Base-by-base conservation (phyloP, 441 rosid genomes). In the Croton laevigatus region DNA sequence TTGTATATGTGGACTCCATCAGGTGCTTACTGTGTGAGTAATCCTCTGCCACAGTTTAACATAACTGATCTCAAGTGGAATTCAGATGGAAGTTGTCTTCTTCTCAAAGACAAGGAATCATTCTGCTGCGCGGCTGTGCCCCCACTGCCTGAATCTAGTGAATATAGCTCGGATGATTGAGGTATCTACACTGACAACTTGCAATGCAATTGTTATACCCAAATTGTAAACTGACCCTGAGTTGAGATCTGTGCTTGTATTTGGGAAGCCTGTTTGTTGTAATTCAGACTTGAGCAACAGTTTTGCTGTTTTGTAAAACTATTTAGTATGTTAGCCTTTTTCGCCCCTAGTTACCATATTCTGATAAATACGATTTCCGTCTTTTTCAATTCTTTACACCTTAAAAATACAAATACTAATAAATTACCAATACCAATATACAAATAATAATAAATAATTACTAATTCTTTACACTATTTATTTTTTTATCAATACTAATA, bases 1-100 rank as follows among this genome's bases (percentile, higher is more conserved):
- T 75, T 92, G 76, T 92, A 95, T 74, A 91, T 92, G 95, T 92
- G 96, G 98, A 85, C 95, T 68, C 97, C 96, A 69, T 85, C 96
- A 0, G 97, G 97, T 76, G 98, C 99, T 20, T 95, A 83, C 85
- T 92, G 98, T 66, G 83, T 92, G 49, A 86, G 89, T 70, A 87
- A 82, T 72, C 99, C 97, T 0, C 82, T 91, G 42, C 88, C 93
- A 0, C 89, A 88, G 63, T 89, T 95, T 72, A 79, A 77, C 58
- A 80, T 92, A 64, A 79, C 80, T 17, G 99, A 95, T 80, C 81
- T 95, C 71, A 95, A 91, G 77, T 92, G 98, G 97, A 92, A 91
- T 74, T 80, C 86, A 14, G 91, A 91, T 66, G 99, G 98, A 72
- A 92, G 98, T 62, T 92, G 97, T 76, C 93, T 92, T 57, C 88